Evolutionary conservation across 2,329 filamentous ascomycete genomes (phyloP).

Genomic region (Claviceps sp.): DNA sequence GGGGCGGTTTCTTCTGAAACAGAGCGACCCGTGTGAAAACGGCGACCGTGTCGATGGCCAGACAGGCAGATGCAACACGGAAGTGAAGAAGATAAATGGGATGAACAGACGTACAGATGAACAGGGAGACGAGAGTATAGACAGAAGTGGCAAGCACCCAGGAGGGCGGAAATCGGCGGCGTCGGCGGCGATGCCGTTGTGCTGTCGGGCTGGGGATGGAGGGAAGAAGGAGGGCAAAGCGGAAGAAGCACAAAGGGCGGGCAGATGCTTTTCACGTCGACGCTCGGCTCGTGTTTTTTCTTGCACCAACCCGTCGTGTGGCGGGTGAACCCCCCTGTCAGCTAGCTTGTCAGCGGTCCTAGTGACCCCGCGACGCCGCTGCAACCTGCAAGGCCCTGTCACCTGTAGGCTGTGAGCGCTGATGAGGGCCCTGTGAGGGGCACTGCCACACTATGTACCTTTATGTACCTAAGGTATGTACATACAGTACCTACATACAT

Average conservation of each 20-base stretch:
- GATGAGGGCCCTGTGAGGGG: neutral
- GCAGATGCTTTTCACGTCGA: slow-evolving; percentile 11
- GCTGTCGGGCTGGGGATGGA: slow-evolving; percentile 14
- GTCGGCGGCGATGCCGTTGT: slow-evolving; percentile 15
- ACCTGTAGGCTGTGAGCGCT: neutral
- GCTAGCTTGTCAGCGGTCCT: neutral
- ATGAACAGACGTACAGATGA: slow-evolving; percentile 3
- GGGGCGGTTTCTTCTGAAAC: slow-evolving; percentile 1
- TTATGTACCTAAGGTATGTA: too few relatives aligned
- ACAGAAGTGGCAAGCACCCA: slow-evolving; percentile 9
- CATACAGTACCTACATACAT: too few relatives aligned
- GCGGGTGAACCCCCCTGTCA: neutral
- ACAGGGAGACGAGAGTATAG: slow-evolving; percentile 7
- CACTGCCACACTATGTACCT: neutral
- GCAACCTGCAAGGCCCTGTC: neutral
- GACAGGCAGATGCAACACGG: neutral
- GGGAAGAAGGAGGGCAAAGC: slow-evolving; percentile 11
- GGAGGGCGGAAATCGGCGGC: slow-evolving; percentile 12
- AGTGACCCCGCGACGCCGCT: neutral
- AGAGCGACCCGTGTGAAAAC: neutral
- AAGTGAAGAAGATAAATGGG: neutral
- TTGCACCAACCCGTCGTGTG: neutral
- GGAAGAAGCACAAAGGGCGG: slow-evolving; percentile 11
- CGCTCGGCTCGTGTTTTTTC: slow-evolving; percentile 15
- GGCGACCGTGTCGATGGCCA: neutral